Evolutionary conservation across 768 basidiomycete genomes (phyloP).

Genomic region (Amanita molliuscula): DNA sequence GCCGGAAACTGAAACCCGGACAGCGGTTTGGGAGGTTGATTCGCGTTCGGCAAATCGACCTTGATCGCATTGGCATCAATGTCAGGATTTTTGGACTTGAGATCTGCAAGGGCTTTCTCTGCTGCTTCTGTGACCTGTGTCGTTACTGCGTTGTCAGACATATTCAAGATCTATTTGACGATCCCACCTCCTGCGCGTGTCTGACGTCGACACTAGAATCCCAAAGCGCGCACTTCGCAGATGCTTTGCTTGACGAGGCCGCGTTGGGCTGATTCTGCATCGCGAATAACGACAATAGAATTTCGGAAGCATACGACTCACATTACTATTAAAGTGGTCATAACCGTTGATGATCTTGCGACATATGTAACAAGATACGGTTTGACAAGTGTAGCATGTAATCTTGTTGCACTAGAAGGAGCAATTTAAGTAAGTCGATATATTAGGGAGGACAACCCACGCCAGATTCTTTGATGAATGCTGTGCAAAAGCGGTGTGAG

Average conservation of each 20-base stretch:
- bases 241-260: conserved; percentile 15
- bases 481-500: conserved; percentile 23
- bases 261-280: conserved; percentile 4
- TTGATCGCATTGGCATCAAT: conserved; percentile 47
- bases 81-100: conserved; percentile 51
- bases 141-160: not conserved
- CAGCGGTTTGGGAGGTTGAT: not conserved
- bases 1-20: not conserved
- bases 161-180: too few relatives aligned
- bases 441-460: conserved; percentile 29
- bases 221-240: conserved; percentile 56
- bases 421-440: not conserved
- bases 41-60: conserved; percentile 46
- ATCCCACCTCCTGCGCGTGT: conserved; percentile 52
- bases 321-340: conserved; percentile 48
- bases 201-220: conserved; percentile 49
- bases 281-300: conserved; percentile 3
- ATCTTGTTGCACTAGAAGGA: conserved; percentile 81
- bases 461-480: conserved; percentile 71
- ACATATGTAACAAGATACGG: conserved; percentile 81
- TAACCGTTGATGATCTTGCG: conserved; percentile 63
- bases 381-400: conserved; percentile 61
- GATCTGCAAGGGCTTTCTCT: conserved; percentile 53
- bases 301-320: conserved; percentile 1
- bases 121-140: conserved; percentile 64